Base-by-base conservation (phyloP, 164 flowering plant genomes). In the Magnolia officinalis region DNA sequence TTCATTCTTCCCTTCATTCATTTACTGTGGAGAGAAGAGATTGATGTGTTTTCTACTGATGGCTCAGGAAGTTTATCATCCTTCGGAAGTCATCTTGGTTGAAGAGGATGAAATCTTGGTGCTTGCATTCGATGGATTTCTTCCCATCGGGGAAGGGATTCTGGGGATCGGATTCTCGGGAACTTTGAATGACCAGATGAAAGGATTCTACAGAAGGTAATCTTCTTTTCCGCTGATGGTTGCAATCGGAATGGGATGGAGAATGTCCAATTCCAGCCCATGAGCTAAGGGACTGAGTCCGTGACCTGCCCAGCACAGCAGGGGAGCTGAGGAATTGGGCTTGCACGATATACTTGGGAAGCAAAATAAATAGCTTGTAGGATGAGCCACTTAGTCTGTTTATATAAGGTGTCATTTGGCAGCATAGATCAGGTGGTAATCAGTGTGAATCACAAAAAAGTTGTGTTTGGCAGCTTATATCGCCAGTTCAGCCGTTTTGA, bases 191-290 rank as follows among this genome's bases (percentile, higher is more conserved):
- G 99, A 96, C 66, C 83, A 83, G 70, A 92, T 96, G 99, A 94
- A 90, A 81, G 99, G 99, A 0, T 94, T 96, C 73, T 95, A 95
- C 73, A 87, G 91, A 80, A 93, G 99, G 98, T 93, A 74, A 69
- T 37, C 45, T 37, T 37, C 16, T 65, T 14, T 31, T 68, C 2
- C 14, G 2, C 51, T 85, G 92, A 98, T 82, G 83, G 88, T 49
- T 95, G 88, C 74, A 95, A 86, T 85, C 81, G 82, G 55, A 86
- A 91, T 67, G 98, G 98, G 29, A 95, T 89, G 86, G 92, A 91
- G 89, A 91, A 87, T 37, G 45, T 37, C 45, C 45, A 37, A 37
- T 37, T 37, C 6, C 45, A 4, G 45, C 45, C 45, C 45, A 37
- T 37, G 45, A 37, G 45, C 45, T 2, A 37, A 37, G 45, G 45